Percentiles rank a stretch among this genome's conserved stretches.
phyloP scores from a whole-genome alignment of 2,329 filamentous ascomycete genomes.

The Gyromitra esculenta region DNA sequence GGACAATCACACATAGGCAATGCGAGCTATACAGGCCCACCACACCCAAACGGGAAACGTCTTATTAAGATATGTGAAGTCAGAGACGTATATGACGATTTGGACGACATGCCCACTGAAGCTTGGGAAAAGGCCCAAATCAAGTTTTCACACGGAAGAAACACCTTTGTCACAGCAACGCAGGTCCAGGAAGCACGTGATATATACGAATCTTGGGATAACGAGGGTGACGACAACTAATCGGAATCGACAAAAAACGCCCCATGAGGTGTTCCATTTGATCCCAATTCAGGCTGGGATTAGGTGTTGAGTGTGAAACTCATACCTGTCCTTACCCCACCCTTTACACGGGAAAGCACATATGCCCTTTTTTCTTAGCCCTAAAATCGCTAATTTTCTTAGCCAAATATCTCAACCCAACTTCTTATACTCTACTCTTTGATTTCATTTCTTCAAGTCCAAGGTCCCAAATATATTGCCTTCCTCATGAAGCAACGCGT shows the following conservation, averaged over 20 bases:
- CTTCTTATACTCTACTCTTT: too few species aligned
- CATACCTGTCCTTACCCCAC: not conserved
- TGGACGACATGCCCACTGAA: conserved; percentile 11
- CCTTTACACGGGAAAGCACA: too few species aligned
- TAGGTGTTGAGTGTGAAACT: not conserved
- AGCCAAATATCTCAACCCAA: too few species aligned
- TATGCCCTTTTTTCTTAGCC: too few species aligned
- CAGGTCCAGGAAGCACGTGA: conserved; percentile 17
- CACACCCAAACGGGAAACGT: conserved; percentile 15
- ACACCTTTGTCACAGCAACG: conserved; percentile 13
- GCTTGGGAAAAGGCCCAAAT: conserved; percentile 1
- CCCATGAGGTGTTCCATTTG: not conserved
- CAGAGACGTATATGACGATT: conserved; percentile 11
- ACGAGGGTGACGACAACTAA: not conserved
- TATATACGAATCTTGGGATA: conserved; percentile 4
- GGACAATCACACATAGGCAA: not conserved
- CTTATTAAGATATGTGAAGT: conserved; percentile 12
- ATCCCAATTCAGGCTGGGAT: not conserved
- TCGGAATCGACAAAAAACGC: not conserved
- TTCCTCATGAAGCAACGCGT: too few species aligned
- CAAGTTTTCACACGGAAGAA: not conserved
- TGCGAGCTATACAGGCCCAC: not conserved
- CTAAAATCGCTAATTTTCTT: too few species aligned
- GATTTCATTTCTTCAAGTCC: too few species aligned
- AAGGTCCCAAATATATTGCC: too few species aligned